A percentile compares a stretch with the other conserved stretches of the same genome.
Evolutionary conservation across 768 basidiomycete genomes (phyloP).

Genomic region (Phylloporus rhodoxanthus): DNA sequence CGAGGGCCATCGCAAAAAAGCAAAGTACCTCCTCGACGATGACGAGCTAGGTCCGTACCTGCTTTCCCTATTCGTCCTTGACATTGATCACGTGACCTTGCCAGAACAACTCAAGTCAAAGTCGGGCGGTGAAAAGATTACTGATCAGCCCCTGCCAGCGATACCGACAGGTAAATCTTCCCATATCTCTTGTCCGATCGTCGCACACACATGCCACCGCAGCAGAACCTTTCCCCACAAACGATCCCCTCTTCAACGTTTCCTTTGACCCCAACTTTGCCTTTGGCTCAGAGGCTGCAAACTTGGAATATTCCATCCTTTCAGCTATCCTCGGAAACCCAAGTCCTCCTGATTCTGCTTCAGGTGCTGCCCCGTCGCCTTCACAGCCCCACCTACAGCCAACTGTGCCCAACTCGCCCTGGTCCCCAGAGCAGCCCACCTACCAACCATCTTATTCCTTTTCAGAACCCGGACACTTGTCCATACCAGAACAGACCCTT

Average conservation of each 20-base stretch:
- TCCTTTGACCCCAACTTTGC: constrained; percentile 56
- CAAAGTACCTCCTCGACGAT: constrained; percentile 93
- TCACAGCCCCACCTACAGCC: constrained; percentile 23
- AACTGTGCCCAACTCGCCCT: constrained; percentile 29
- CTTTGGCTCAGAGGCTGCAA: constrained; percentile 87
- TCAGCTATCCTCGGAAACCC: constrained; percentile 84
- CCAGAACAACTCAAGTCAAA: constrained; percentile 38
- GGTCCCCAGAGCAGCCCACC: constrained; percentile 35
- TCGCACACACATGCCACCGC: constrained; percentile 12
- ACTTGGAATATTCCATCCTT: constrained; percentile 92
- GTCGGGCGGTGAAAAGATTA: constrained; percentile 23
- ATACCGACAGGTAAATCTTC: constrained; percentile 29
- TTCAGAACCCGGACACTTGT: constrained; percentile 26
- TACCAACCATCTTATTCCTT: constrained; percentile 25
- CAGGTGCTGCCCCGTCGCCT: constrained; percentile 23
- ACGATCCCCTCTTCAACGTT: constrained; percentile 55
- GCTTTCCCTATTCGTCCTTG: not conserved
- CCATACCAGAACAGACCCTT: constrained; percentile 31
- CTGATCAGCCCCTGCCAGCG: constrained; percentile 26
- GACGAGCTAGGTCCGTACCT: constrained; percentile 73
- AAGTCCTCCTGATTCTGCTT: constrained; percentile 40
- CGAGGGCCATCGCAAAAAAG: constrained; percentile 96
- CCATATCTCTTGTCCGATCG: not conserved
- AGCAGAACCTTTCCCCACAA: constrained; percentile 49
- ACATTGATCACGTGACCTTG: constrained; percentile 27